Conservation (phyloP, 176 grass and related monocot species). For the Oryza longistaminata region DNA sequence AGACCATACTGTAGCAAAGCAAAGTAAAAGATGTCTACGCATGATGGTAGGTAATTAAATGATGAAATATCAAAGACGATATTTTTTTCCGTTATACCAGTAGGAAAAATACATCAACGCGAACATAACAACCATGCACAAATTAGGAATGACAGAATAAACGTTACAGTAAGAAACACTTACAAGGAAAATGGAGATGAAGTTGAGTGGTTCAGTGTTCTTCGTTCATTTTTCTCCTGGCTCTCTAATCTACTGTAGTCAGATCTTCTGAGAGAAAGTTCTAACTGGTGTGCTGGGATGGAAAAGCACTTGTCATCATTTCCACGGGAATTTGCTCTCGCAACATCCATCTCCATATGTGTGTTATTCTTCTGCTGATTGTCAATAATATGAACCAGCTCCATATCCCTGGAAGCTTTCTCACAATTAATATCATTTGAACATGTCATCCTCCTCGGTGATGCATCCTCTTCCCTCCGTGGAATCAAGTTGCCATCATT, state of each 20-base stretch:
- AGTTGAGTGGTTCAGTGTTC: conserved; percentile 83
- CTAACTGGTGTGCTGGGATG: conserved; percentile 56
- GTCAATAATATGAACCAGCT: conserved; percentile 51
- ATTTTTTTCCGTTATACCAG: background rate
- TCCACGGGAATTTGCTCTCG: conserved; percentile 23
- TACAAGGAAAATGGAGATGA: conserved; percentile 91
- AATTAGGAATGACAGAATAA: background rate
- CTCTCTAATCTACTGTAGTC: conserved; percentile 59
- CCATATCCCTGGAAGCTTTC: conserved; percentile 38
- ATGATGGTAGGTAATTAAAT: conserved; percentile 4
- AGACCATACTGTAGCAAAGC: background rate
- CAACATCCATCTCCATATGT: conserved; percentile 28
- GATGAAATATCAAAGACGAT: background rate
- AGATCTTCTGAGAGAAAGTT: conserved; percentile 82
- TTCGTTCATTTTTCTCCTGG: conserved; percentile 61
- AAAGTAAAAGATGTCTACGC: background rate
- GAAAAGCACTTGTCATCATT: conserved; percentile 37
- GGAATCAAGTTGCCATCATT: conserved; percentile 27
- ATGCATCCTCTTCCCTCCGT: conserved; percentile 19
- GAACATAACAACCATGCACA: background rate
- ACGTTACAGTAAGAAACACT: conserved; percentile 19
- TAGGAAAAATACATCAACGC: background rate
- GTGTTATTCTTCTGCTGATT: conserved; percentile 25
- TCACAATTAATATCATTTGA: conserved; percentile 33
- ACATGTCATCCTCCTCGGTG: conserved; percentile 13